Evolutionary conservation across 371 early-diverging fungal species (phyloP), one percentile per base, ranked within the genome.

Genomic region (Circinella minor): DNA sequence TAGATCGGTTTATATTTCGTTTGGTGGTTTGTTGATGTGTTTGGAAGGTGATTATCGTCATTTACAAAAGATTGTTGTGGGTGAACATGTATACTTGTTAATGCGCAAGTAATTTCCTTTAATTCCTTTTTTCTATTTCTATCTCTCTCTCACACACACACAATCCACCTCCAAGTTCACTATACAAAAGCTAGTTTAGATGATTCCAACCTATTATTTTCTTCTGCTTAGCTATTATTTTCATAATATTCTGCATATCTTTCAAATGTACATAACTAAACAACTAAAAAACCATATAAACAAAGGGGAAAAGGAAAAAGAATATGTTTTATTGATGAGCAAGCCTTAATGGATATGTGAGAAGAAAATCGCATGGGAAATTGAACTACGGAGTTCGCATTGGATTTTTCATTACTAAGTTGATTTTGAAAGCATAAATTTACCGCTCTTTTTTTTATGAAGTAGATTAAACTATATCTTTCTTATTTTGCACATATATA

Each of bases 1-100:
- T 80, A 89, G 90, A 34, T 87, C 91, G 62, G 93, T 96, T 20
- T 97, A 93, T 73, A 85, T 93, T 36, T 97, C 98, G 20, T 98
- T 89, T 77, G 99, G 99, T 66, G 98, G 98, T 5, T 83, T 98
- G 74, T 83, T 97, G 73, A 90, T 97, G 94, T 88, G 92, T 74
- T 78, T 98, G 68, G 91, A 93, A 70, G 98, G 96, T 61, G 95
- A 96, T 71, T 89, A 89, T 73, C 83, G 94, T 70, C 92, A 94
- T 71, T 77, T 97, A 72, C 90, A 92, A 71, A 89, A 90, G 76
- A 81, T 98, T 70, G 85, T 86, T 68, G 90, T 95, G 27, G 96
- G 97, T 54, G 93, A 94, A 81, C 88, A 92, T 74, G 69, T 97
- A 51, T 98, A 96, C 73, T 81, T 97, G 72, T 81, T 98, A 74